Base-by-base conservation (phyloP, 2,329 filamentous ascomycete genomes). In the Sporothrix phasma region DNA sequence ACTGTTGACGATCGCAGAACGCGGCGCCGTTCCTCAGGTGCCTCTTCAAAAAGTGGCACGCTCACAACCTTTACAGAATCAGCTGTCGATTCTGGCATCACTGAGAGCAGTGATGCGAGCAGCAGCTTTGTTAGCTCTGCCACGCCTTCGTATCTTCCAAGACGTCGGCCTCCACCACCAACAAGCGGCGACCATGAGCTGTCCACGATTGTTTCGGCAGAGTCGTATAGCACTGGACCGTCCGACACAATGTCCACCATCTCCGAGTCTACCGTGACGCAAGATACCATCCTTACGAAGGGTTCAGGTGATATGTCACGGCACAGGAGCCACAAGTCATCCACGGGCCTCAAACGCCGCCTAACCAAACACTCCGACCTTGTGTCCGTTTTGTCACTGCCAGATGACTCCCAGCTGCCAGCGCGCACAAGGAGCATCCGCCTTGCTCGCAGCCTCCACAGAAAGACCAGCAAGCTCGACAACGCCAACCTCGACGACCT, bases 281-380 rank as follows among this genome's bases (percentile, higher is more conserved):
- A 83, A 66, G 78, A 78, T 10, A 81, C 81, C 7, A 73, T 74
- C 39, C 71, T 81, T 64, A 81, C 80, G 6, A 78, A 77, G 68
- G 79, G 77, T 31, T 77, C 76, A 19, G 77, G 75, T n/a, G 75
- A 72, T 65, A 68, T 76, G 67, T 81, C 77, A 66, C 77, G 74
- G 64, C 77, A 72, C 75, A 79, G 72, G 71, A 81, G 69, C 74
- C 78, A 79, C 69, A 81, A 77, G 67, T 66, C 66, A 3, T 26
- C 63, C 19, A 75, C 81, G 1, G 81, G 79, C 49, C 77, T 90
- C 39, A 90, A 88, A 73, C 84, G 90, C 67, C 85, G 89, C 66
- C 81, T 96, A 45, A 96, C 92, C 3, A 96, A 90, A 65, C 92
- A 97, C 75, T 92, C 92, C 17, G 94, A 99, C 74, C 80, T 99